Conservation (phyloP, 2,329 filamentous ascomycete species). For the Paraphaeosphaeria minitans region DNA sequence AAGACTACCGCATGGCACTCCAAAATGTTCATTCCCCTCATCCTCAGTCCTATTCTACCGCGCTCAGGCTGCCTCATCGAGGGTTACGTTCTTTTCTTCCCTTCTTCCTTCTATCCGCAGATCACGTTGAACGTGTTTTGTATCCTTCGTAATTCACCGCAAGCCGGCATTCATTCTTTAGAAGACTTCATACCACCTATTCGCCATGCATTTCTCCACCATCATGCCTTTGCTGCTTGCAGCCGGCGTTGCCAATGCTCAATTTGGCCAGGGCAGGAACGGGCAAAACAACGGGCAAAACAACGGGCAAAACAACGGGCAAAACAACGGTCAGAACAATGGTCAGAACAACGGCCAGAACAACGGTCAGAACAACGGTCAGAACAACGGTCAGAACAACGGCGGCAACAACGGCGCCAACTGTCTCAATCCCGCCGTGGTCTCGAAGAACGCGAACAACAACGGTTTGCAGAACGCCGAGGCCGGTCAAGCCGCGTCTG, state of each 20-base stretch:
- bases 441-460: slow-evolving; percentile 51
- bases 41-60: slow-evolving; percentile 40
- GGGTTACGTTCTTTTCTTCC: slow-evolving; percentile 50
- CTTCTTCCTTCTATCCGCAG: slow-evolving; percentile 42
- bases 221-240: slow-evolving; percentile 40
- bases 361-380: slow-evolving; percentile 22
- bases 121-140: slow-evolving; percentile 50
- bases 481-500: slow-evolving; percentile 52
- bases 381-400: slow-evolving; percentile 23
- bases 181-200: slow-evolving; percentile 21
- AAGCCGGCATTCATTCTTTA: slow-evolving; percentile 47
- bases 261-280: slow-evolving; percentile 28
- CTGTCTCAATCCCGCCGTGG: slow-evolving; percentile 45
- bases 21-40: slow-evolving; percentile 37
- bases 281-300: slow-evolving; percentile 12
- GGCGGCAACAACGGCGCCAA: slow-evolving; percentile 25
- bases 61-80: slow-evolving; percentile 37
- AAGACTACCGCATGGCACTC: slow-evolving; percentile 33
- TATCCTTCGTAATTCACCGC: slow-evolving; percentile 45
- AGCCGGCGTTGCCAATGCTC: slow-evolving; percentile 42
- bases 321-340: slow-evolving; percentile 24
- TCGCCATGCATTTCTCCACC: slow-evolving; percentile 45
- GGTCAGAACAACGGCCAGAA: slow-evolving; percentile 17
- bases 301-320: slow-evolving; percentile 24
- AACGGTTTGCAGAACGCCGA: slow-evolving; percentile 49